phyloP scores from a whole-genome alignment of 2,329 filamentous ascomycete genomes.

The Boeremia exigua region DNA sequence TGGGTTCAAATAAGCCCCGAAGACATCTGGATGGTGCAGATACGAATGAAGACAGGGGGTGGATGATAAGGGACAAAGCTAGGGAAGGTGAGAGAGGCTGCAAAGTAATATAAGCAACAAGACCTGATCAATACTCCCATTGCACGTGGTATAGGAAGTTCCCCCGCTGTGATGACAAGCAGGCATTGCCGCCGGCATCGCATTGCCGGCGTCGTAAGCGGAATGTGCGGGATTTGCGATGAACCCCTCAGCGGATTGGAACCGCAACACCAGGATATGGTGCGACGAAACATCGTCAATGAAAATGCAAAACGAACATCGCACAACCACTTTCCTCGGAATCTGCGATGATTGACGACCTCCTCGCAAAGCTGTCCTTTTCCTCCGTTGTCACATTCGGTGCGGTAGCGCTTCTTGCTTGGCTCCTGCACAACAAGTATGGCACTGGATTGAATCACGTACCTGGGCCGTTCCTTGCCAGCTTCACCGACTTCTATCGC shows the following conservation, averaged over 20 bases:
- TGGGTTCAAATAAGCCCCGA: neutral
- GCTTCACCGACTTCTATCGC: constrained; percentile 72
- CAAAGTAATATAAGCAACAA: neutral
- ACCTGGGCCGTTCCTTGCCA: constrained; percentile 72
- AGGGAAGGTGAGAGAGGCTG: neutral
- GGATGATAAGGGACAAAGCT: neutral
- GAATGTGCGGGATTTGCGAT: neutral
- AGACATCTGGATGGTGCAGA: neutral
- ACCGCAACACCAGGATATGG: neutral
- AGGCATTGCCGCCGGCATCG: neutral
- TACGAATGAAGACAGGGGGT: neutral
- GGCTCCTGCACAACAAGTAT: constrained; percentile 5
- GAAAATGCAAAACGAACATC: neutral
- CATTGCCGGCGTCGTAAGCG: neutral
- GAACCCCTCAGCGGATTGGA: constrained; percentile 6
- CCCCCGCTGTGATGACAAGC: neutral
- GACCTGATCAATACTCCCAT: neutral
- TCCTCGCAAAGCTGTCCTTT: neutral
- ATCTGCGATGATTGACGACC: neutral
- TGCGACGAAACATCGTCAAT: too few relatives aligned
- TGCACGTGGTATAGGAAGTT: neutral
- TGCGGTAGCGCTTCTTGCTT: neutral
- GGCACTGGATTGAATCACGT: constrained; percentile 37
- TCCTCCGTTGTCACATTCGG: neutral
- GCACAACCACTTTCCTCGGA: neutral